Evolutionary conservation across 768 basidiomycete species (phyloP), one percentile per base, ranked within the genome.

Genomic region (Naganishia kalamii): DNA sequence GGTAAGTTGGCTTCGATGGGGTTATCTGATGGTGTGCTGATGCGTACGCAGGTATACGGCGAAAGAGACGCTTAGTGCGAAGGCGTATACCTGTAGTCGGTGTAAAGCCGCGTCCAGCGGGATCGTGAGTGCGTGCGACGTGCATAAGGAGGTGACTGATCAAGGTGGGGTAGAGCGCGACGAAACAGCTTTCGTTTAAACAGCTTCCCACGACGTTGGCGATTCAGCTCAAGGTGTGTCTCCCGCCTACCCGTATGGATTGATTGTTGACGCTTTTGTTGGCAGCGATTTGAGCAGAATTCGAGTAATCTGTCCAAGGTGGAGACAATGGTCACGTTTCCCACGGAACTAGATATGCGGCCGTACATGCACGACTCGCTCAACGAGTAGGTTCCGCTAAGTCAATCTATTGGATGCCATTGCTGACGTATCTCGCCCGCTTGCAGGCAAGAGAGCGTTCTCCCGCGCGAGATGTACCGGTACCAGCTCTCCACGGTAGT

Each of bases 401-500:
- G 29, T 43, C 11, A 32, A 21, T 10, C 40, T 23, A 41, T 19
- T 5, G 6, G 21, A 8, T 25, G 7, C 11, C 25, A 11, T 50
- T 4, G 29, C 43, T 47, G 60, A 60, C 6, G 17, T 17, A 7
- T 19, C 21, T 46, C 30, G 1, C 13, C 3, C 78, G 10, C 80
- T 86, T 80, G 83, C 83, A 59, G 85, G 85, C 37, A 49, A 48
- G 23, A 33, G 12, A 49, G 12, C 48, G 43, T 41, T 30, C 6
- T 51, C 23, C 60, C 60, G 11, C 52, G 43, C 44, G 52, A 69
- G 13, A 81, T 90, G 81, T 94, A 88, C 75, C 86, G 88, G 51
- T 97, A 93, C 74, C 90, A 94, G 73, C 84, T 97, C 2, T 91
- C 92, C 72, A 88, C 89, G 27, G 91, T 96, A 41, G 88, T 98